Percentiles rank a stretch among this genome's conserved stretches.
Evolutionary conservation across 148 eudicot genomes (phyloP).

Genomic region (Vaccinium darrowii): DNA sequence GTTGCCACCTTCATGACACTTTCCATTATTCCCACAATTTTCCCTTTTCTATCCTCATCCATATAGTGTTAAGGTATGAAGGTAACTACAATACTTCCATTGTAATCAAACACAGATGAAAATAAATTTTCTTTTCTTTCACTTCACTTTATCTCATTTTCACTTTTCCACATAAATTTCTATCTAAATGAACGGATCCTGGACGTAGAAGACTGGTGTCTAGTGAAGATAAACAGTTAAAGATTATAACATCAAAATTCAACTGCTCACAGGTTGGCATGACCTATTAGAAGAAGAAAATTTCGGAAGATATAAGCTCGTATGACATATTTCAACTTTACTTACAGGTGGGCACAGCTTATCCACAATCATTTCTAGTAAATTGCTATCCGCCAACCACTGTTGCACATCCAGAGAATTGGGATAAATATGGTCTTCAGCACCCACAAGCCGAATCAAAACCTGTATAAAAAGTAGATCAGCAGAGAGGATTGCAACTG

Average conservation of each 20-base stretch:
- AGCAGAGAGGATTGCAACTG: conserved; percentile 8
- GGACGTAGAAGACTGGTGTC: background rate
- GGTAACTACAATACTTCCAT: no score
- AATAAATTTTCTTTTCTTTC: no score
- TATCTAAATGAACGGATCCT: no score
- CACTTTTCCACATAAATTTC: no score
- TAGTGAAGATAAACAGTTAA: background rate
- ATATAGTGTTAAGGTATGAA: no score
- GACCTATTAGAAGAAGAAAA: background rate
- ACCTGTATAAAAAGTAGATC: conserved; percentile 47
- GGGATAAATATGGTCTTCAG: conserved; percentile 93
- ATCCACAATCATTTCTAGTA: conserved; percentile 97
- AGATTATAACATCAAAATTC: background rate
- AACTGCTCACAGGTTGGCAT: background rate
- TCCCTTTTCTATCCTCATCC: no score
- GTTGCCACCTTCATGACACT: no score
- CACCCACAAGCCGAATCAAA: conserved; percentile 93
- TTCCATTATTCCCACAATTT: no score
- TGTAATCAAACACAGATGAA: no score
- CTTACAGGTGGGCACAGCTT: conserved; percentile 80
- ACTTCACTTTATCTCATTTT: no score
- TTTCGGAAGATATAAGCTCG: background rate
- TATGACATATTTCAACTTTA: conserved; percentile 10
- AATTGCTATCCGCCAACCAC: conserved; percentile 89
- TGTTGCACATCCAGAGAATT: conserved; percentile 84